Base-by-base conservation (phyloP, 768 basidiomycete genomes). In the Sarcomyxa edulis region DNA sequence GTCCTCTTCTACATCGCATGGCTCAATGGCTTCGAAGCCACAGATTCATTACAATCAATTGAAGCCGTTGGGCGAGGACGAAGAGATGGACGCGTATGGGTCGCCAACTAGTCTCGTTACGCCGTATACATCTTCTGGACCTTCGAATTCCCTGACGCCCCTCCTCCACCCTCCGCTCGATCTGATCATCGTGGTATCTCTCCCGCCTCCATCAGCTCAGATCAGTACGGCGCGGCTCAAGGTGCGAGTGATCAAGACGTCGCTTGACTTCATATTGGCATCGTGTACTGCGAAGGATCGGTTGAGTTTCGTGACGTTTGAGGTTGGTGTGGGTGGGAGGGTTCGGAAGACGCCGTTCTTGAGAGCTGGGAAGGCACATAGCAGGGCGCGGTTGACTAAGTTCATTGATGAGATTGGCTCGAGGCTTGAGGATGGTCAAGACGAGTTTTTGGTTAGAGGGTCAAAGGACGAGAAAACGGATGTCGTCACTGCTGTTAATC, bases 401-500 rank as follows among this genome's bases (percentile, higher is more conserved):
- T 94, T 96, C 56, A 72, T 96, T 24, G 84, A 90, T 37, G 79
- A 80, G 48, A 74, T 88, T 11, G 71, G 64, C 51, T 61, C 33
- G 48, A 59, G 45, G 60, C 52, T 59, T 45, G 68, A 69, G 1
- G 69, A 72, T 16, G 47, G 41, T 21, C 55, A 61, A 39, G 71
- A 71, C 44, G 63, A 71, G 31, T 83, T 81, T 43, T 59, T 84
- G 56, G 78, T 89, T 14, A 69, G 80, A 43, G 79, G 79, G 10
- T 78, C 78, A 42, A 84, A 84, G 54, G 94, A 97, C 12, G 94
- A 97, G 61, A 89, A 93, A 62, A 90, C 90, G 19, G 95, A 96
- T 58, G 95, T 99, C 12, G 92, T 98, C 16, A 95, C 94, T 8
- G 96, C 94, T n/a, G 90, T 97, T 41, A 99, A 99, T 57, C 84